Evolutionary conservation across 2,329 filamentous ascomycete species (phyloP).

Genomic region (Stachybotrys chartarum): DNA sequence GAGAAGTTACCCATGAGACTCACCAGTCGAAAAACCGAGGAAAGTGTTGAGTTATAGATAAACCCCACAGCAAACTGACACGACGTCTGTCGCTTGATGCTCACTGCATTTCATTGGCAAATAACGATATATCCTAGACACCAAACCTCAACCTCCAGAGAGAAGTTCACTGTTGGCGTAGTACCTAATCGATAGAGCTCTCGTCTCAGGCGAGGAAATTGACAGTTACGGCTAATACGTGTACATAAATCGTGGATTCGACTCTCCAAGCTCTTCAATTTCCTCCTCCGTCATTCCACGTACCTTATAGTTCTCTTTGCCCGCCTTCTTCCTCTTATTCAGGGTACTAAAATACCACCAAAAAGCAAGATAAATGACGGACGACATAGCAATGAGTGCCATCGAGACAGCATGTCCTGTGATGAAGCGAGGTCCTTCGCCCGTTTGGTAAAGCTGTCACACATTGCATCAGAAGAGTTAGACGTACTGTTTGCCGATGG

Average conservation of each 20-base stretch:
- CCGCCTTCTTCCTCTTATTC: constrained; percentile 24
- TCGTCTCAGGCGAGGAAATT: too few species aligned
- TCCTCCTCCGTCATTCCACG: constrained; percentile 20
- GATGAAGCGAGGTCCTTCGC: constrained; percentile 36
- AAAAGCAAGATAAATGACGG: constrained; percentile 31
- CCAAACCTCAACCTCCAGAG: neutral
- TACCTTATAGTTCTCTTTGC: constrained; percentile 18
- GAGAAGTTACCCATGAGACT: too few species aligned
- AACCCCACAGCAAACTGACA: too few species aligned
- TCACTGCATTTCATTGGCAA: neutral
- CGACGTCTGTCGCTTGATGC: neutral
- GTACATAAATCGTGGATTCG: constrained; percentile 21
- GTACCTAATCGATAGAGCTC: neutral
- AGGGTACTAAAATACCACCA: constrained; percentile 20
- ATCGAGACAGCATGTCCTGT: constrained; percentile 44
- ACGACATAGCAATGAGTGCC: constrained; percentile 36
- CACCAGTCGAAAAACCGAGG: too few species aligned
- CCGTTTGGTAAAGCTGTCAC: constrained; percentile 16
- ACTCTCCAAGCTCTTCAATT: constrained; percentile 20
- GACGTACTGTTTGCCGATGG: accelerated
- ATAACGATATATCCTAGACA: neutral
- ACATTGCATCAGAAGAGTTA: neutral
- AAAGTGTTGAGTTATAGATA: too few species aligned
- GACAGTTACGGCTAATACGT: constrained; percentile 16
- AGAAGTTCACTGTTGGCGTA: neutral